A percentile compares a stretch with the other conserved stretches of the same genome.
Conservation (phyloP, 164 flowering plant genomes). For the Vitis amurensis region DNA sequence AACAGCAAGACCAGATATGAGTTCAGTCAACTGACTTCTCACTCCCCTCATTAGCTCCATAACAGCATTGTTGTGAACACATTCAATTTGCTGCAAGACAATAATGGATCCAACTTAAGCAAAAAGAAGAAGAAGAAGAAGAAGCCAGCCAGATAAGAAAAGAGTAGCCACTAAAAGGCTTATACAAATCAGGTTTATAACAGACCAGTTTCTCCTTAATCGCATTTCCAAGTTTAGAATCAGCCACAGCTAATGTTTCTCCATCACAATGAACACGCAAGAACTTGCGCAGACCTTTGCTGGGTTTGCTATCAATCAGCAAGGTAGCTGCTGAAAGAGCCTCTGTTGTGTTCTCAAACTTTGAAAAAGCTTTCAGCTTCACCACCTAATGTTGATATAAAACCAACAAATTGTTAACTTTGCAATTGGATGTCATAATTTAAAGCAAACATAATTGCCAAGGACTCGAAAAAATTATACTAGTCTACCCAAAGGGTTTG, state of each 20-base stretch:
- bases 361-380: slow-evolving; percentile 84
- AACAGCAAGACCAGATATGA: slow-evolving; percentile 75
- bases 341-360: slow-evolving; percentile 88
- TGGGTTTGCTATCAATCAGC: slow-evolving; percentile 77
- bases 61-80: slow-evolving; percentile 73
- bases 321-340: slow-evolving; percentile 75
- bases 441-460: not conserved
- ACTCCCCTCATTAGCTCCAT: slow-evolving; percentile 98
- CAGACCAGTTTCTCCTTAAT: slow-evolving; percentile 86
- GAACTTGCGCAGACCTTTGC: slow-evolving; percentile 86
- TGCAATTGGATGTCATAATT: not conserved
- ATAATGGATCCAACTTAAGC: not conserved
- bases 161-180: too few species aligned
- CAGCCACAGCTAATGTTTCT: slow-evolving; percentile 82
- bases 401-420: slow-evolving; percentile 1
- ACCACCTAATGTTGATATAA: slow-evolving; percentile 53
- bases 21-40: slow-evolving; percentile 81
- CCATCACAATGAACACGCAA: slow-evolving; percentile 76
- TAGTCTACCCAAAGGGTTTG: not conserved
- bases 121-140: not conserved
- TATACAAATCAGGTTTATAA: not conserved
- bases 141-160: too few species aligned
- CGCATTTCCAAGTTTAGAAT: slow-evolving; percentile 85
- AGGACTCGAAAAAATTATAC: not conserved
- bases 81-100: slow-evolving; percentile 62